Percentiles rank a stretch among this genome's conserved stretches.
Evolutionary conservation across 495 filamentous ascomycete genomes (phyloP).

Genomic region (Lasiosphaeria miniovina): DNA sequence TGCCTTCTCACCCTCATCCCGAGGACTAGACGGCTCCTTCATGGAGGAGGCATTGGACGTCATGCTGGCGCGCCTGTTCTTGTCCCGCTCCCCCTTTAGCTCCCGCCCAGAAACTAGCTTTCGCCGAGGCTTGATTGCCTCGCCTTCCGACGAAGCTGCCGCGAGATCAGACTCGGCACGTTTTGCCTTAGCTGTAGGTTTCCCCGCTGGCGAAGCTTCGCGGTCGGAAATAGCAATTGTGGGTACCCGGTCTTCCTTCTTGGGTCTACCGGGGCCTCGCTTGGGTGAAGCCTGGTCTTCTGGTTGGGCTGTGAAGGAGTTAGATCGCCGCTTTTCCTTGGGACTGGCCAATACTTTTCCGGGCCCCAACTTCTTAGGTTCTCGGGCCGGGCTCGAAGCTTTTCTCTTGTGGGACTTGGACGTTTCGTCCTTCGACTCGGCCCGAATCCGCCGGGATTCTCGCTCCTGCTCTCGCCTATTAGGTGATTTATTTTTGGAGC

Average conservation of each 20-base stretch:
- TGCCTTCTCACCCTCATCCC: conserved; percentile 41
- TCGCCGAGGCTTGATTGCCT: conserved; percentile 53
- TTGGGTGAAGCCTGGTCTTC: conserved; percentile 45
- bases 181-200: conserved; percentile 39
- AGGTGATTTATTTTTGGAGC: conserved; percentile 51
- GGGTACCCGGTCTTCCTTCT: conserved; percentile 47
- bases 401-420: conserved; percentile 43
- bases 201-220: conserved; percentile 47
- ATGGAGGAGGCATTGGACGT: conserved; percentile 46
- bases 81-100: conserved; percentile 54
- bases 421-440: conserved; percentile 43
- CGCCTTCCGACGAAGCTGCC: conserved; percentile 49
- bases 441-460: conserved; percentile 48
- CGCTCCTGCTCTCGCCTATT: conserved; percentile 53
- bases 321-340: conserved; percentile 40
- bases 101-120: conserved; percentile 60
- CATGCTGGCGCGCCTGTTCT: conserved; percentile 47
- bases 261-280: conserved; percentile 45
- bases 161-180: conserved; percentile 48
- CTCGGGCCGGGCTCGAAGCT: conserved; percentile 47
- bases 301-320: conserved; percentile 34
- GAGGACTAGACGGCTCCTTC: conserved; percentile 39
- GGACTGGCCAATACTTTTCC: conserved; percentile 39
- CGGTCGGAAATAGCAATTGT: conserved; percentile 50
- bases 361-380: conserved; percentile 36